Percentiles rank a stretch among this genome's conserved stretches.
phyloP scores from a whole-genome alignment of 306 rosid species.

The Hylodesmum podocarpum region DNA sequence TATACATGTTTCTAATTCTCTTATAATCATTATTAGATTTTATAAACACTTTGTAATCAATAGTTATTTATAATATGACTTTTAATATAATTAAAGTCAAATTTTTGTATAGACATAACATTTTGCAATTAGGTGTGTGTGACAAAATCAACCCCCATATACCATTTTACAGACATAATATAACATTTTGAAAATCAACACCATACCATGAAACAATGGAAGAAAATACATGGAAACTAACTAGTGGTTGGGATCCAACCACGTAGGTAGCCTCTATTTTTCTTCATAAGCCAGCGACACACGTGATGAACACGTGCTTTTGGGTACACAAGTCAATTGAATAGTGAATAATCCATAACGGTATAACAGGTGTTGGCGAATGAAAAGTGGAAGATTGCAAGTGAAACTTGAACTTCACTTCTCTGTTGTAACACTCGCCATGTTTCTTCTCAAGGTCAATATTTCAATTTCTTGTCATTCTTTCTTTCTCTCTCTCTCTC shows the following conservation, averaged over 20 bases:
- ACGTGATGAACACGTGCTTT: background rate
- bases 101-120: no score
- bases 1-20: no score
- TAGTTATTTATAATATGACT: no score
- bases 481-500: background rate
- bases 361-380: background rate
- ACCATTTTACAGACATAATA: no score
- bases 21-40: no score
- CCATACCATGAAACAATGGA: background rate
- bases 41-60: no score
- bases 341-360: background rate
- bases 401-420: constrained; percentile 28
- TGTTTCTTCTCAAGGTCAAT: constrained; percentile 74
- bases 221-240: background rate
- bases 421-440: constrained; percentile 39
- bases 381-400: constrained; percentile 16
- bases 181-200: no score
- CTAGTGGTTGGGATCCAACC: background rate
- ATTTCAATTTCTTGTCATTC: background rate
- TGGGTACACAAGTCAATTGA: background rate
- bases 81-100: no score
- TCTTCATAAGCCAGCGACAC: background rate
- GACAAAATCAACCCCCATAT: no score
- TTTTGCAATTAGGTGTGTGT: no score
- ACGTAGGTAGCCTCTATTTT: background rate